phyloP scores from a whole-genome alignment of 495 filamentous ascomycete species.

The Pyronema domesticum region DNA sequence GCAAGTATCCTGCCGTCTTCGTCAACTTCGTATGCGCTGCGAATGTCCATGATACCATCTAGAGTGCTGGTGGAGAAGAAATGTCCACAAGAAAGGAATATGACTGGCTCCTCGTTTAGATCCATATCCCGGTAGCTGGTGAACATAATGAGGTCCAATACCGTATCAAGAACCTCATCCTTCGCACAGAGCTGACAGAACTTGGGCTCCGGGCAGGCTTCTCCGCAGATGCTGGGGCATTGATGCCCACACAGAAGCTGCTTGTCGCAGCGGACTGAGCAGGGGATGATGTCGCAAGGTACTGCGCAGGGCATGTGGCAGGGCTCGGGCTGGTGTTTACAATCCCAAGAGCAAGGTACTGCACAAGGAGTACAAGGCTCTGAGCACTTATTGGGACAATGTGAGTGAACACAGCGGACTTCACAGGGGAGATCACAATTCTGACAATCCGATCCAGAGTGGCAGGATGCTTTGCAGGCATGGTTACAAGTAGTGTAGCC shows the following conservation, averaged over 20 bases:
- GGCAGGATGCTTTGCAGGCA: slow-evolving; percentile 36
- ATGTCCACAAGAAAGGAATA: slow-evolving; percentile 50
- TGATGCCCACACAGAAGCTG: slow-evolving; percentile 45
- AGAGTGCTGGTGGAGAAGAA: slow-evolving; percentile 42
- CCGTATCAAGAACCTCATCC: slow-evolving; percentile 28
- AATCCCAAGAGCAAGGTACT: slow-evolving; percentile 38
- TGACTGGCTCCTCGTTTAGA: slow-evolving; percentile 39
- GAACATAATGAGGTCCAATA: slow-evolving; percentile 38
- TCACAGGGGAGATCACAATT: slow-evolving; percentile 41
- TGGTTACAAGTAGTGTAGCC: slow-evolving; percentile 42
- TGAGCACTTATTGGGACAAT: slow-evolving; percentile 38
- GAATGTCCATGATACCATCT: slow-evolving; percentile 49
- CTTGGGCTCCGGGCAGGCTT: slow-evolving; percentile 37
- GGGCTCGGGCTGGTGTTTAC: slow-evolving; percentile 32
- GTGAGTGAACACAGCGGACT: slow-evolving; percentile 43
- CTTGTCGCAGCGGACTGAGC: slow-evolving; percentile 42
- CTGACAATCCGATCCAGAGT: slow-evolving; percentile 34
- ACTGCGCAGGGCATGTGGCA: slow-evolving; percentile 50
- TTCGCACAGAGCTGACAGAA: slow-evolving; percentile 41
- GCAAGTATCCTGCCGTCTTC: slow-evolving; percentile 29
- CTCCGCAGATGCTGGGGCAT: slow-evolving; percentile 52
- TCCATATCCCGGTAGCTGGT: slow-evolving; percentile 38
- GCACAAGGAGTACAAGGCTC: slow-evolving; percentile 52
- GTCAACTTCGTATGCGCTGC: slow-evolving; percentile 38
- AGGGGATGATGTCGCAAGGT: slow-evolving; percentile 46